Evolutionary conservation across 2,329 filamentous ascomycete genomes (phyloP).

Genomic region (Camptophora hylomeconis): DNA sequence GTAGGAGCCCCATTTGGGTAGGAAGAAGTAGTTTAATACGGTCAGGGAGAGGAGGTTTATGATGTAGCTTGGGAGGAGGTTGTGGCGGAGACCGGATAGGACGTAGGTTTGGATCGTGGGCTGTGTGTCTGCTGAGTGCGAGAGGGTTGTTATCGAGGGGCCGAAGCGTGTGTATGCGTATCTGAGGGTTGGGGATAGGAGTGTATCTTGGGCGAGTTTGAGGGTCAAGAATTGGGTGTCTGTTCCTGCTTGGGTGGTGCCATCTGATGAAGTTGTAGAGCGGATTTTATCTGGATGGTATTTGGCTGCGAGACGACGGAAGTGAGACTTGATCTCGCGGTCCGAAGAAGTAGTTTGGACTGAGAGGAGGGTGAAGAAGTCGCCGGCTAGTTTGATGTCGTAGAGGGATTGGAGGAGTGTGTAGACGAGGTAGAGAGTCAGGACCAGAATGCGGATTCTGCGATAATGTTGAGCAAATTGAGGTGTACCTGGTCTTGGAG

Average conservation of each 20-base stretch:
- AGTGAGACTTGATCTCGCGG: conserved; percentile 67
- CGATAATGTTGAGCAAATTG: conserved; percentile 63
- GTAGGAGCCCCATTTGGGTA: conserved; percentile 20
- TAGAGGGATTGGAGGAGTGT: conserved; percentile 87
- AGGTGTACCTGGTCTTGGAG: conserved; percentile 54
- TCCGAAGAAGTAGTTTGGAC: conserved; percentile 62
- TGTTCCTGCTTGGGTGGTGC: conserved; percentile 15
- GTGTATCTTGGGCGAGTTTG: conserved; percentile 69
- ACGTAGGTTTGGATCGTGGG: background rate
- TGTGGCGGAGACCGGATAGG: background rate
- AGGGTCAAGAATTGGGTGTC: conserved; percentile 63
- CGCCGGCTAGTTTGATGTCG: conserved; percentile 55
- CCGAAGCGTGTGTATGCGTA: conserved; percentile 90
- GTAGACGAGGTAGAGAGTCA: conserved; percentile 74
- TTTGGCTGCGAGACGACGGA: conserved; percentile 57
- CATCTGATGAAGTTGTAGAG: conserved; percentile 18
- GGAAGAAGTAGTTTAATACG: conserved; percentile 18
- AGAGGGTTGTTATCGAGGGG: conserved; percentile 51
- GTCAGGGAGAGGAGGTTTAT: conserved; percentile 8
- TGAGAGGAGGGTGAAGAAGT: conserved; percentile 69
- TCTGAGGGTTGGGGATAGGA: conserved; percentile 60
- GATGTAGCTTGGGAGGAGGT: conserved; percentile 6
- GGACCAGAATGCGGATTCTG: conserved; percentile 70
- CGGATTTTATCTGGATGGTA: conserved; percentile 74
- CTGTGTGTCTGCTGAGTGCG: conserved; percentile 1